phyloP scores from a whole-genome alignment of 148 eudicot genomes.

The Polygonum maritimum region DNA sequence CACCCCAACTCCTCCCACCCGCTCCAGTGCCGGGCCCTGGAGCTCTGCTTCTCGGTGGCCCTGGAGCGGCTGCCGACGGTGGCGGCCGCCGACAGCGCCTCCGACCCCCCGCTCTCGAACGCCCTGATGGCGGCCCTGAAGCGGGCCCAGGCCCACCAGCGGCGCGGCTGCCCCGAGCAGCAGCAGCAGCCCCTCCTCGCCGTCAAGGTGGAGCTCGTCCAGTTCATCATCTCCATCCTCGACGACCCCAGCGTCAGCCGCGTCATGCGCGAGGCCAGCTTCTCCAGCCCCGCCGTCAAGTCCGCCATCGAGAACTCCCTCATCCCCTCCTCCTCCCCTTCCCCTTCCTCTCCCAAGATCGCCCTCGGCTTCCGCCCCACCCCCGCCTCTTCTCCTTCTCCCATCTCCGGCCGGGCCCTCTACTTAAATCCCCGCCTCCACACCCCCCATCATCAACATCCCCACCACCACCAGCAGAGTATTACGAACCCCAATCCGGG shows the following conservation, averaged over 20 bases:
- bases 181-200: slow-evolving; percentile 88
- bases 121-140: slow-evolving; percentile 88
- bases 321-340: neutral
- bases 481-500: slow-evolving; percentile 12
- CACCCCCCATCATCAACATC: slow-evolving; percentile 9
- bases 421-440: slow-evolving; percentile 59
- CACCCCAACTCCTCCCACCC: slow-evolving; percentile 96
- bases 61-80: slow-evolving; percentile 67
- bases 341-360: slow-evolving; percentile 7
- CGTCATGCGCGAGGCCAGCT: slow-evolving; percentile 88
- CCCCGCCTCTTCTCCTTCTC: neutral
- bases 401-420: slow-evolving; percentile 27
- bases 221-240: slow-evolving; percentile 65
- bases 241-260: slow-evolving; percentile 97
- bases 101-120: slow-evolving; percentile 75
- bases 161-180: slow-evolving; percentile 91
- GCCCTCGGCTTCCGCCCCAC: slow-evolving; percentile 32
- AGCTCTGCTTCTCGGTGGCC: slow-evolving; percentile 92
- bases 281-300: slow-evolving; percentile 87
- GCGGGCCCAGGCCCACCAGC: slow-evolving; percentile 86
- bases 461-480: slow-evolving; percentile 16
- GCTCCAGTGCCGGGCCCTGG: slow-evolving; percentile 84
- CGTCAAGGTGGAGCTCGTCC: slow-evolving; percentile 89
- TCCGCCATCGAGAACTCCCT: slow-evolving; percentile 62
- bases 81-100: neutral